Evolutionary conservation across 352 stramenopile species (phyloP).

Genomic region (Nothophytophthora sp.): DNA sequence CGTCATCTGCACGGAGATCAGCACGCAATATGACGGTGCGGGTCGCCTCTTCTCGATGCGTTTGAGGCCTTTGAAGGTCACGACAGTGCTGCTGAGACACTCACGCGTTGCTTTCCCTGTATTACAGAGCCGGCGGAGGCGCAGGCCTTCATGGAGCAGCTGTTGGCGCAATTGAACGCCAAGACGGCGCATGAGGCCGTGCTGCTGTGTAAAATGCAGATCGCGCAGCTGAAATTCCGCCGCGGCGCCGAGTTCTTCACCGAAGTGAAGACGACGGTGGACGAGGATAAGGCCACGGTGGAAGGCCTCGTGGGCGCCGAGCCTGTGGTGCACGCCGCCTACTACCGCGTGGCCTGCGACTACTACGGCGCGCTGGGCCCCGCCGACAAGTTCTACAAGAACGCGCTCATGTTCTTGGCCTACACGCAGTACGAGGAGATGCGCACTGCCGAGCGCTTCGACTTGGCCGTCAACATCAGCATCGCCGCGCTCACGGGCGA

Average conservation of each 20-base stretch:
- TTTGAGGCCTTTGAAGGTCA: too few species aligned
- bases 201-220: slow-evolving; percentile 81
- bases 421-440: slow-evolving; percentile 95
- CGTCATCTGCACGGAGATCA: slow-evolving; percentile 92
- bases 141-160: slow-evolving; percentile 72
- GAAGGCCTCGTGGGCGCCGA: slow-evolving; percentile 85
- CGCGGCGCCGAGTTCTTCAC: slow-evolving; percentile 51
- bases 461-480: slow-evolving; percentile 93
- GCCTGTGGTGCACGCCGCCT: slow-evolving; percentile 92
- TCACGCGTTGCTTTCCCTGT: slow-evolving; percentile 8
- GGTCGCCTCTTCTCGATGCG: too few species aligned
- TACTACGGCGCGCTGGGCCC: slow-evolving; percentile 93
- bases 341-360: slow-evolving; percentile 91
- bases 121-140: slow-evolving; percentile 54
- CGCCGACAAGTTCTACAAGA: slow-evolving; percentile 97
- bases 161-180: slow-evolving; percentile 53
- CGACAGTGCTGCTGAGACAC: too few species aligned
- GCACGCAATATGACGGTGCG: slow-evolving; percentile 63
- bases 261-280: slow-evolving; percentile 66
- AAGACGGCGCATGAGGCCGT: slow-evolving; percentile 69
- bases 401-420: slow-evolving; percentile 95
- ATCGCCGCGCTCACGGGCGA: slow-evolving; percentile 97
- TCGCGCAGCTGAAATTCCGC: slow-evolving; percentile 71
- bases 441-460: slow-evolving; percentile 71
- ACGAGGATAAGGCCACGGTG: slow-evolving; percentile 77